These are phyloP conservation scores for Ilex paraguariensis DNA, from an alignment of 305 asterid genomes.

Conservation along the genomic window DNA sequence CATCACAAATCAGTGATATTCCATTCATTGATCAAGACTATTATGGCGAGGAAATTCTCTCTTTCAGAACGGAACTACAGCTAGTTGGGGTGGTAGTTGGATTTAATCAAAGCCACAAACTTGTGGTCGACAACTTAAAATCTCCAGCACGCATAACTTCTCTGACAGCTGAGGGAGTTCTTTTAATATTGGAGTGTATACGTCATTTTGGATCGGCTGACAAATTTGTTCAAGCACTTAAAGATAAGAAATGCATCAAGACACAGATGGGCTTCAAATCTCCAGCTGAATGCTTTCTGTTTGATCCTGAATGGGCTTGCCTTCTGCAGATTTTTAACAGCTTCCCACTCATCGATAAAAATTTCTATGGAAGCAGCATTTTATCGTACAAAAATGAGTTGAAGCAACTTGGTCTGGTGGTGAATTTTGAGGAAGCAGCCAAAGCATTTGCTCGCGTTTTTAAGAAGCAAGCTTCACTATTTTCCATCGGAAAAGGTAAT, in stretches of 20 bases:
- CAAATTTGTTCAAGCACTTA: slow-evolving; percentile 14
- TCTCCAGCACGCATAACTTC: slow-evolving; percentile 12
- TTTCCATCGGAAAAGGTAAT: slow-evolving; percentile 17
- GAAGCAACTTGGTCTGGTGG: slow-evolving; percentile 19
- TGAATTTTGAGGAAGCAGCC: slow-evolving; percentile 17
- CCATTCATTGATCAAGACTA: slow-evolving; percentile 30
- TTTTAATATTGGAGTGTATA: slow-evolving; percentile 19
- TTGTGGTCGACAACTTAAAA: slow-evolving; percentile 24
- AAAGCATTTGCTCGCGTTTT: slow-evolving; percentile 20
- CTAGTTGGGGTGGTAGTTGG: slow-evolving; percentile 26
- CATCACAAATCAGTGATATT: slow-evolving; percentile 29
- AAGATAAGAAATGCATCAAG: slow-evolving; percentile 17
- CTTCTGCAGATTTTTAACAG: slow-evolving; percentile 25
- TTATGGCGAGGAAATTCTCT: slow-evolving; percentile 19
- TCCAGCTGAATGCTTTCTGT: slow-evolving; percentile 24
- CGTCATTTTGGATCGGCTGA: slow-evolving; percentile 7
- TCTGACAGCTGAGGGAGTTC: slow-evolving; percentile 18
- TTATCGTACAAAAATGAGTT: slow-evolving; percentile 12
- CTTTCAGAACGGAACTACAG: slow-evolving; percentile 18
- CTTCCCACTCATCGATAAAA: slow-evolving; percentile 25
- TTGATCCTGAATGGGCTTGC: slow-evolving; percentile 30
- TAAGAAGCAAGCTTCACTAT: slow-evolving; percentile 15
- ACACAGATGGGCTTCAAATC: slow-evolving; percentile 20
- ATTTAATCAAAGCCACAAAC: slow-evolving; percentile 16
- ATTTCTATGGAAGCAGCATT: slow-evolving; percentile 17